Conservation (phyloP, 257 asterid genomes). For the Datura wrightii region DNA sequence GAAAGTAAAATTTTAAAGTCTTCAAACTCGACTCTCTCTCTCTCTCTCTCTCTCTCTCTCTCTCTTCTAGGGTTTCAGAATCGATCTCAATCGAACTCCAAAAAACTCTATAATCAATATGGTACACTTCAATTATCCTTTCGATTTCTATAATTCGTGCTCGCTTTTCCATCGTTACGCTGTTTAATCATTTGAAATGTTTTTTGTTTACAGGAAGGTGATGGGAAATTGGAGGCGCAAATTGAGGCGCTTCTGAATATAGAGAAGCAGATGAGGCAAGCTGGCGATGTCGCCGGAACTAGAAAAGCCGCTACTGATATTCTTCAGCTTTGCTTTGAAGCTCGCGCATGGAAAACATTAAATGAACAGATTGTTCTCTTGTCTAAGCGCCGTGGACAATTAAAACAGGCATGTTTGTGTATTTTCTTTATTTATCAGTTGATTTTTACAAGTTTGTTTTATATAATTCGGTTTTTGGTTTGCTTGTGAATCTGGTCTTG, state of each 20-base stretch:
- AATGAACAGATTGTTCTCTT: slow-evolving; percentile 87
- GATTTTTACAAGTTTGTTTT: not conserved
- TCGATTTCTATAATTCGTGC: not conserved
- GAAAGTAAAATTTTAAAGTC: not conserved
- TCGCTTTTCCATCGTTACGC: not conserved
- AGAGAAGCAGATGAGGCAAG: slow-evolving; percentile 96
- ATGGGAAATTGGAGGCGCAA: slow-evolving; percentile 66
- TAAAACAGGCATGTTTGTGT: slow-evolving; percentile 70
- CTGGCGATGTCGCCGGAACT: slow-evolving; percentile 85
- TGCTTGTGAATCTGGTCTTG: not conserved
- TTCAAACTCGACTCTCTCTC: not conserved
- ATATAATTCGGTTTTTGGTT: not conserved
- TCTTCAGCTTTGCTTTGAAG: slow-evolving; percentile 86
- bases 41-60: not conserved
- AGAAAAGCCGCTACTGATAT: slow-evolving; percentile 86
- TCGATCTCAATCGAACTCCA: slow-evolving; percentile 25
- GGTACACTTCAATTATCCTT: slow-evolving; percentile 27
- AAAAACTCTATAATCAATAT: slow-evolving; percentile 3
- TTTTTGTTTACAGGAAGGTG: slow-evolving; percentile 62
- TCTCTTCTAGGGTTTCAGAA: slow-evolving; percentile 37
- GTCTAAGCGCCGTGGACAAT: slow-evolving; percentile 96
- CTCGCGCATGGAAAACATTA: slow-evolving; percentile 83
- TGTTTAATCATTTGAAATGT: not conserved
- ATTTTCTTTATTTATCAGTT: not conserved
- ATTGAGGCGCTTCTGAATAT: slow-evolving; percentile 78